A percentile compares a stretch with the other conserved stretches of the same genome.
These are phyloP conservation scores for Cyberlindnera amylophila DNA, from an alignment of 805 yeast species.

Conservation along the genomic window DNA sequence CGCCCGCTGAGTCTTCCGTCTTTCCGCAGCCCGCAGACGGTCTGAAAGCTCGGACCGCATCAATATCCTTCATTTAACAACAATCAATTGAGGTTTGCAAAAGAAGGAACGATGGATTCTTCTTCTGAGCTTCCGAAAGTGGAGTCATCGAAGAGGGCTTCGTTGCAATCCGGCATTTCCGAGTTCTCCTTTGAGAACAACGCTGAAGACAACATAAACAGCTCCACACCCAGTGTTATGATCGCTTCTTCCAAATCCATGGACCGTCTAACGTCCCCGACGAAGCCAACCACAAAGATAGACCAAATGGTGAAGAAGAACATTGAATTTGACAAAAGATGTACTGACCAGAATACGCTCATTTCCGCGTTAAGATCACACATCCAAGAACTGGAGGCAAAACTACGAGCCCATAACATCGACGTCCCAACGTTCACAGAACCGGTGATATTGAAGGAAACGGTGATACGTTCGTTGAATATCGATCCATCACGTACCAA, in stretches of 20 bases:
- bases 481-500: conserved; percentile 3
- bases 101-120: not conserved
- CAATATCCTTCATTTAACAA: too few relatives aligned
- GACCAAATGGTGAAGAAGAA: conserved; percentile 17
- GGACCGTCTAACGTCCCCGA: conserved; percentile 14
- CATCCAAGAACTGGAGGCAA: conserved; percentile 13
- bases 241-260: not conserved
- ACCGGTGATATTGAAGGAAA: conserved; percentile 6
- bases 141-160: conserved; percentile 12
- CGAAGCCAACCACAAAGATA: conserved; percentile 1
- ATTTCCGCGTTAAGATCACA: conserved; percentile 18
- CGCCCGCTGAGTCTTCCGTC: too few relatives aligned
- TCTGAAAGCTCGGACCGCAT: too few relatives aligned
- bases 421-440: conserved; percentile 14
- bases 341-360: conserved; percentile 15
- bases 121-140: not conserved
- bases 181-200: conserved; percentile 21
- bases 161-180: conserved; percentile 15
- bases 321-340: conserved; percentile 17
- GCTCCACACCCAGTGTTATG: too few relatives aligned
- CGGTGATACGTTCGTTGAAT: conserved; percentile 6
- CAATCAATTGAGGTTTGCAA: too few relatives aligned
- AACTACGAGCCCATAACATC: conserved; percentile 10
- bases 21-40: too few relatives aligned
- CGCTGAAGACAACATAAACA: conserved; percentile 5